Evolutionary conservation across 1,139 yeast genomes (phyloP), one percentile per base, ranked within the genome.

Genomic region (Geotrichum phurueaensis): DNA sequence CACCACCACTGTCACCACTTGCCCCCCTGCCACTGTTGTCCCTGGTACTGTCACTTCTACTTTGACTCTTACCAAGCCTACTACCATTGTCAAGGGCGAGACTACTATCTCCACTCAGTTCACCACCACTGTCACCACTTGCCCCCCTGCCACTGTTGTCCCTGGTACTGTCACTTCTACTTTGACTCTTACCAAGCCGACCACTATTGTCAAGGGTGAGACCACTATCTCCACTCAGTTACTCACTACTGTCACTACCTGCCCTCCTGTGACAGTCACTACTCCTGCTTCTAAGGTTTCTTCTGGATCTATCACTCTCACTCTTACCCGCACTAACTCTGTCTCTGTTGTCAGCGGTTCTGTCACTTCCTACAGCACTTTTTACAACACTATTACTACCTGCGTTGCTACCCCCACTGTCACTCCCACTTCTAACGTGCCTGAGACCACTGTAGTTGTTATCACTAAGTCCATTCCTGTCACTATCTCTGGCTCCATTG

Each of bases 1-100:
- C 18, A 51, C 54, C 20, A 33, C 43, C 27, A 48, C 62, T 23
- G 23, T 58, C 31, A 52, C 62, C 10, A 62, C 59, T 27, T 53
- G 50, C n/a, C 52, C 60, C 20, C 29, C 62, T 15, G 33, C 22
- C 22, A 48, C 56, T 22, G 53, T 53, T 15, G 51, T 25, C 18
- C 49, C 60, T 47, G 53, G 39, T 31, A n/a, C 55, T 18, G 25
- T n/a, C 13, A 51, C 55, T 20, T 20, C 23, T 10, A 56, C 59
- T 22, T 23, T 33, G 23, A 43, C 52, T 13, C 12, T 45, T 33
- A 51, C 56, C 29, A 47, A 45, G 48, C 47, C 56, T n/a, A 25
- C 50, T n/a, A 20, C 53, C 9, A 10, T 22, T 45, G 53, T 52
- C 23, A 13, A 48, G 10, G 48, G 13, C 12, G 52, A 45, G 12